Percentiles rank a stretch among this genome's conserved stretches.
These are phyloP conservation scores for Camillea tinctor DNA, from an alignment of 2,329 filamentous ascomycete species.

Conservation along the genomic window DNA sequence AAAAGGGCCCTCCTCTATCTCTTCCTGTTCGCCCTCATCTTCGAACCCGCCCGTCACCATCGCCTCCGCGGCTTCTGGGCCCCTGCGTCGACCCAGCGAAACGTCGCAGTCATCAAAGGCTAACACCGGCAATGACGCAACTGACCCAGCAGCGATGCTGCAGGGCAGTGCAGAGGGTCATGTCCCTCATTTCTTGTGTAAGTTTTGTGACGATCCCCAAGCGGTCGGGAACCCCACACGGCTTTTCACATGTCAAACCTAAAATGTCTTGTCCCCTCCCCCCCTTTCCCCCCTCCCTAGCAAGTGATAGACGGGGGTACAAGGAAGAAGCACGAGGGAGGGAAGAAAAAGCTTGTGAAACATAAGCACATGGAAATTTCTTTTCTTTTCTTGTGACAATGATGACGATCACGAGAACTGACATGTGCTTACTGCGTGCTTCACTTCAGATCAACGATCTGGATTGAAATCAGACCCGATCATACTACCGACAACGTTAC, in stretches of 20 bases:
- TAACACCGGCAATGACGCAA: slow-evolving; percentile 24
- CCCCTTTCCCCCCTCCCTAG: slow-evolving; percentile 1
- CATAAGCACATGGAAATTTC: slow-evolving; percentile 1
- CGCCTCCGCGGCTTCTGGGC: slow-evolving; percentile 31
- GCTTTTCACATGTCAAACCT: slow-evolving; percentile 29
- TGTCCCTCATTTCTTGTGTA: slow-evolving; percentile 49
- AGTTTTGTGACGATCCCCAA: slow-evolving; percentile 29
- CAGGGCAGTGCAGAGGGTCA: slow-evolving; percentile 40
- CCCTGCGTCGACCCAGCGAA: slow-evolving; percentile 25
- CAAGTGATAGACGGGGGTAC: background rate
- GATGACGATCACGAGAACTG: slow-evolving; percentile 20
- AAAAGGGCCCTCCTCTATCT: slow-evolving; percentile 25
- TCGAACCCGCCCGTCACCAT: slow-evolving; percentile 35
- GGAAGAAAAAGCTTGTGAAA: slow-evolving; percentile 12
- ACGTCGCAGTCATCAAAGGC: slow-evolving; percentile 21
- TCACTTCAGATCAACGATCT: slow-evolving; percentile 28
- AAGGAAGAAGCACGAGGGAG: slow-evolving; percentile 1
- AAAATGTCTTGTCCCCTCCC: background rate
- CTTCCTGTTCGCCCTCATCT: slow-evolving; percentile 3
- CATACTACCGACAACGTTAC: slow-evolving; percentile 30
- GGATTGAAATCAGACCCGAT: slow-evolving; percentile 31
- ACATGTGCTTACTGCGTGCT: slow-evolving; percentile 25
- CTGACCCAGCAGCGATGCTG: slow-evolving; percentile 16
- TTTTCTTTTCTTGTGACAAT: background rate
- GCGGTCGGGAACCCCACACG: slow-evolving; percentile 11